A percentile compares a stretch with the other conserved stretches of the same genome.
These are phyloP conservation scores for Sclerotinia subarctica DNA, from an alignment of 2,329 filamentous ascomycete genomes.

Conservation along the genomic window DNA sequence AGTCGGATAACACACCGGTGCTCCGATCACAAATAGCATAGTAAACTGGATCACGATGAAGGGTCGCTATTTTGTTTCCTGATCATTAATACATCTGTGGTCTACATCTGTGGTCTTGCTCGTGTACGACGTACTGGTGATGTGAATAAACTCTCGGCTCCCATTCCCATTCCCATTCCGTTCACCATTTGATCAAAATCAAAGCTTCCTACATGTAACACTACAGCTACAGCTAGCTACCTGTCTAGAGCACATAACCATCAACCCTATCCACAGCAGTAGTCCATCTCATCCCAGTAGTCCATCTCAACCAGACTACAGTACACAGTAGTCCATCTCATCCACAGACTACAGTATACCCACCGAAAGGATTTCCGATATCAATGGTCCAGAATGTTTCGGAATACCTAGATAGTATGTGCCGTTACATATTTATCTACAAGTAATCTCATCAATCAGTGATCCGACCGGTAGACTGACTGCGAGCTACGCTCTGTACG, in stretches of 20 bases:
- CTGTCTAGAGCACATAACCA: background rate
- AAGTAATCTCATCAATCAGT: background rate
- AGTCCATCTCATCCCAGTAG: too few relatives aligned
- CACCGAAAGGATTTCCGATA: background rate
- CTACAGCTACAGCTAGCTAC: background rate
- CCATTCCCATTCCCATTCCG: too few relatives aligned
- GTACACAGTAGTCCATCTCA: too few relatives aligned
- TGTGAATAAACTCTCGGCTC: conserved; percentile 1
- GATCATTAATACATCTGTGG: background rate
- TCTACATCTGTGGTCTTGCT: background rate
- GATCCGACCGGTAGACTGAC: background rate
- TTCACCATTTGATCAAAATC: background rate
- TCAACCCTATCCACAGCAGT: background rate
- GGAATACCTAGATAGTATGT: conserved; percentile 11
- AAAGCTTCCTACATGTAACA: background rate
- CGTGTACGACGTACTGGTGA: background rate
- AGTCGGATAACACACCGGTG: background rate
- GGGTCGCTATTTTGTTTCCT: background rate
- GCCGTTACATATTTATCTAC: background rate
- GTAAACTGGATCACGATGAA: background rate
- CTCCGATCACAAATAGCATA: background rate
- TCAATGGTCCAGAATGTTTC: background rate
- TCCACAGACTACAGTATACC: background rate
- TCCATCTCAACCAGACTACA: too few relatives aligned
- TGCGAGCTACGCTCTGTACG: background rate